Evolutionary conservation across 495 filamentous ascomycete genomes (phyloP).

Genomic region (Aspergillus kassunensis): DNA sequence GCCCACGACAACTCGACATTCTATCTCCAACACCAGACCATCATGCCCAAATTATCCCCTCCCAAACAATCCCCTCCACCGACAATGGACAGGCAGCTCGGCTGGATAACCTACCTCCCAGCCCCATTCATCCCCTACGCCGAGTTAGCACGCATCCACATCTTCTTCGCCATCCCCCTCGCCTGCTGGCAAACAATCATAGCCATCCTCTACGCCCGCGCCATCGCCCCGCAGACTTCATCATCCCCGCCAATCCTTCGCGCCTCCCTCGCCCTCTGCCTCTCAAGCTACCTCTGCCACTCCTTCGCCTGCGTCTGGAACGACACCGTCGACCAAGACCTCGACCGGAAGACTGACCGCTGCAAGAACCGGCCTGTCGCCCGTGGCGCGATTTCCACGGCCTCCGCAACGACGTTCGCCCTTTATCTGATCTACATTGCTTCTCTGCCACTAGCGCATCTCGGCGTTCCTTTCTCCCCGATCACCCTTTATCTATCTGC

Average conservation of each 20-base stretch:
- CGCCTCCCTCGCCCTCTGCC: neutral
- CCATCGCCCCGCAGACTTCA: neutral
- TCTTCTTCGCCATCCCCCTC: constrained; percentile 26
- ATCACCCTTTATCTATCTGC: neutral
- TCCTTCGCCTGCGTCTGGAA: constrained; percentile 28
- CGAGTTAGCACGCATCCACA: constrained; percentile 38
- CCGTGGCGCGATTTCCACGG: constrained; percentile 1
- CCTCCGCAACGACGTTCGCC: neutral
- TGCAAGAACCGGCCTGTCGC: constrained; percentile 28
- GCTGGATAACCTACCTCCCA: neutral
- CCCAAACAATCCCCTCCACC: too few species aligned
- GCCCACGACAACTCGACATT: too few species aligned
- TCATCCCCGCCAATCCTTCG: neutral
- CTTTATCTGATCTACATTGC: neutral
- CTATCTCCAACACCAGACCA: too few species aligned
- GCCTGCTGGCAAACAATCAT: constrained; percentile 29
- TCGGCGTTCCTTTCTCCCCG: neutral
- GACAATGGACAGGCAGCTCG: neutral
- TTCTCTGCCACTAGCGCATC: neutral
- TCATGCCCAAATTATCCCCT: too few species aligned
- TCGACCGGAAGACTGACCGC: constrained; percentile 33
- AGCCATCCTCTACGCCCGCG: constrained; percentile 18
- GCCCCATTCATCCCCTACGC: constrained; percentile 8
- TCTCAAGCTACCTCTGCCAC: neutral
- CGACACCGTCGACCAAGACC: constrained; percentile 36